Evolutionary conservation across 805 yeast species (phyloP), one percentile per base, ranked within the genome.

Genomic region (Saturnispora sanitii): DNA sequence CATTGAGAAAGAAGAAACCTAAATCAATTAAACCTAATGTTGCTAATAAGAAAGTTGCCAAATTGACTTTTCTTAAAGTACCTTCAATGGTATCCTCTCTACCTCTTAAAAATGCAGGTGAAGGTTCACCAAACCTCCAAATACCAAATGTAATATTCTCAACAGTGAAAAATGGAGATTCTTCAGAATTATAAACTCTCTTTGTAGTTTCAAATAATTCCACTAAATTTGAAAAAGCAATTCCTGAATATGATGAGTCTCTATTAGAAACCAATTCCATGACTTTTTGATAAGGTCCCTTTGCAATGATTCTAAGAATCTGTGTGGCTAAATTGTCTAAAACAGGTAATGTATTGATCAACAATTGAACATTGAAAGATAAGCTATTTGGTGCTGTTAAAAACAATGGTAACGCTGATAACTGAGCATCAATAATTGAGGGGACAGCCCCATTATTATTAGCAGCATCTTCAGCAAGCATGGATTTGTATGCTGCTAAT

Each of bases 21-120:
- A 84, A 80, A 45, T 85, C 92, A 38, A 82, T 72, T 15, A 84
- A 69, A 36, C 95, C 95, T 44, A 88, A 68, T 1, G 92, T 75
- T 0, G 96, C 92, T n/a, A 87, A 73, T 31, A 87, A 64, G 54
- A 86, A 92, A 0, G 95, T 86, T 0, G 95, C 84, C 47, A 92
- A 61, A 52, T 92, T 92, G 1, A 87, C 83, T 50, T 90, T 83
- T 44, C 94, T 76, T 26, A 90, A 59, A 0, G 92, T 78, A 30
- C 75, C 68, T 55, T 70, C 74, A 42, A 77, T 63, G 37, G 76
- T 69, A 45, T 76, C 79, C 49, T 78, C 85, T 44, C 77, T 71
- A 39, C 74, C 77, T 47, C 68, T 66, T 49, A 79, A 65, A 54
- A 78, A 66, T 21, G 65, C 52, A 0, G 85, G 83, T 0, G 82